Evolutionary conservation across 768 basidiomycete genomes (phyloP).

Genomic region (Leccinum boreale): DNA sequence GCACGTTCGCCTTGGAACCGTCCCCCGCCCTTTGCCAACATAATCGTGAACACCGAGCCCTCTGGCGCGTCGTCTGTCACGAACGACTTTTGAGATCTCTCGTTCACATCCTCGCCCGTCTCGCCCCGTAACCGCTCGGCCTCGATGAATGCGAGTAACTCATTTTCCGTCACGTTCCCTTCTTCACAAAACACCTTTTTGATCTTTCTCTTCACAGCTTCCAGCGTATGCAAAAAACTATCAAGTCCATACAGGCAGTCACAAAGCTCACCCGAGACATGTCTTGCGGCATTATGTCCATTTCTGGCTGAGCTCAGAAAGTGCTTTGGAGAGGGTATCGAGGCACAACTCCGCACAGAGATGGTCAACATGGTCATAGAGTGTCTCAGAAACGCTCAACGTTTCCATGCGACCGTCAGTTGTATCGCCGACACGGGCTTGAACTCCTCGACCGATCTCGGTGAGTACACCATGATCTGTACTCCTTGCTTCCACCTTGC

Average conservation of each 20-base stretch:
- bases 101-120: slow-evolving; percentile 38
- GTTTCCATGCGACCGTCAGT: slow-evolving; percentile 95
- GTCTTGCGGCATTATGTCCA: slow-evolving; percentile 90
- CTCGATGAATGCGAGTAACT: slow-evolving; percentile 78
- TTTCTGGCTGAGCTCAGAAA: slow-evolving; percentile 95
- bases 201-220: slow-evolving; percentile 83
- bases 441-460: slow-evolving; percentile 87
- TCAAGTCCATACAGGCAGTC: slow-evolving; percentile 94
- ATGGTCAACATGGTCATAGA: slow-evolving; percentile 93
- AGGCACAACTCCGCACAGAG: slow-evolving; percentile 85
- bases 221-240: slow-evolving; percentile 83
- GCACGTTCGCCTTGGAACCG: slow-evolving; percentile 81
- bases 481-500: background rate
- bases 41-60: slow-evolving; percentile 79
- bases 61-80: slow-evolving; percentile 65
- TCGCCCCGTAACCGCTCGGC: slow-evolving; percentile 56
- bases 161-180: slow-evolving; percentile 85
- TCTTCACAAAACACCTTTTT: slow-evolving; percentile 93
- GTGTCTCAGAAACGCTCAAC: slow-evolving; percentile 90
- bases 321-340: slow-evolving; percentile 86
- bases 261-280: slow-evolving; percentile 96
- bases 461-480: slow-evolving; percentile 38
- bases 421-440: slow-evolving; percentile 97
- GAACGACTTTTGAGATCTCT: slow-evolving; percentile 60
- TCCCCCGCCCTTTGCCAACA: slow-evolving; percentile 71